A percentile compares a stretch with the other conserved stretches of the same genome.
Conservation (phyloP, 2,329 filamentous ascomycete species). For the Diaporthe citriasiana region DNA sequence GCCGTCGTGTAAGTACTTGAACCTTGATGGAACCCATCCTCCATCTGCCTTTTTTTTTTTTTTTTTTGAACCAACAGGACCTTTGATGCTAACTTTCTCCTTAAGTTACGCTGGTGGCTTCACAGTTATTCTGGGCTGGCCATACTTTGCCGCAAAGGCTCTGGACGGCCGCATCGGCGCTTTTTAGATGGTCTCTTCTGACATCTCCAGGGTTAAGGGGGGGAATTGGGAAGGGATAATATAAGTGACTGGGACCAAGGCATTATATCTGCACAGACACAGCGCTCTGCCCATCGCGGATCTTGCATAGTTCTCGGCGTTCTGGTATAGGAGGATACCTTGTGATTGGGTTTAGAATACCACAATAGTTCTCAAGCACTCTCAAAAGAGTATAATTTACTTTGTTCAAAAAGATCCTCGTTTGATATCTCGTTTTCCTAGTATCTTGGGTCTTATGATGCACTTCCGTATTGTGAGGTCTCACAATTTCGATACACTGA, state of each 20-base stretch:
- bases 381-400: slow-evolving; percentile 27
- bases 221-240: background rate
- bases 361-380: slow-evolving; percentile 28
- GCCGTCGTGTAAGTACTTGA: slow-evolving; percentile 53
- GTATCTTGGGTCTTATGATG: background rate
- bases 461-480: too few species aligned
- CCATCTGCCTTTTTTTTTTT: slow-evolving; percentile 1
- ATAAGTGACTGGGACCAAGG: slow-evolving; percentile 18
- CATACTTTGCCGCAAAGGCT: slow-evolving; percentile 45
- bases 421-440: too few species aligned
- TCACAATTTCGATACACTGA: too few species aligned
- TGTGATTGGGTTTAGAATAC: slow-evolving; percentile 35
- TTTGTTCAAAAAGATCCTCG: slow-evolving; percentile 22
- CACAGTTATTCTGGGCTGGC: slow-evolving; percentile 56
- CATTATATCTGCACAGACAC: slow-evolving; percentile 32
- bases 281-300: slow-evolving; percentile 31
- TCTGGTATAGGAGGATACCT: slow-evolving; percentile 34
- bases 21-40: background rate
- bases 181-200: slow-evolving; percentile 41
- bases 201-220: background rate
- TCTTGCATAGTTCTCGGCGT: slow-evolving; percentile 38
- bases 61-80: background rate
- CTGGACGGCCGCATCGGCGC: slow-evolving; percentile 48
- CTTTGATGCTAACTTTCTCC: slow-evolving; percentile 1
- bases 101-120: slow-evolving; percentile 54